Percentiles rank a stretch among this genome's conserved stretches.
Evolutionary conservation across 2,329 filamentous ascomycete genomes (phyloP).

Genomic region (Calonectria montana): DNA sequence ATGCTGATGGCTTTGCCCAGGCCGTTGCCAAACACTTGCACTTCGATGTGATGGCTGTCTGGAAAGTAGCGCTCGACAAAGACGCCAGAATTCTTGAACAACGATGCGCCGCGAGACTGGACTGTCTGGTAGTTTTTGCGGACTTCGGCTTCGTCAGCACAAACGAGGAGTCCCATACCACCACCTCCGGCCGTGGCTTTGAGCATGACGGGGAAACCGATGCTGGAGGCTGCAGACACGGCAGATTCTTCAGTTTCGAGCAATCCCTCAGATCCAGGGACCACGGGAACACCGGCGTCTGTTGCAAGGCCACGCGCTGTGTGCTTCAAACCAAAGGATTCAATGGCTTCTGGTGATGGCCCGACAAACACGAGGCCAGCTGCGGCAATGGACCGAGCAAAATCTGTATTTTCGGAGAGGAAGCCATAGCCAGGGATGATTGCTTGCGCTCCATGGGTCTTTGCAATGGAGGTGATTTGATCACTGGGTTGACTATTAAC

Average conservation of each 20-base stretch:
- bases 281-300: slow-evolving; percentile 54
- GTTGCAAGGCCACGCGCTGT: slow-evolving; percentile 64
- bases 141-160: slow-evolving; percentile 61
- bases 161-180: slow-evolving; percentile 72
- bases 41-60: slow-evolving; percentile 72
- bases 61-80: slow-evolving; percentile 74
- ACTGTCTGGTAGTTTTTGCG: slow-evolving; percentile 64
- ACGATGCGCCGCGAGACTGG: slow-evolving; percentile 63
- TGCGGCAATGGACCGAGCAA: slow-evolving; percentile 62
- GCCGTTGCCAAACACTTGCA: slow-evolving; percentile 75
- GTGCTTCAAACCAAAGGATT: slow-evolving; percentile 64
- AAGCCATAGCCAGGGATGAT: slow-evolving; percentile 56
- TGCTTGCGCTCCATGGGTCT: slow-evolving; percentile 59
- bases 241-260: slow-evolving; percentile 61
- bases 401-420: slow-evolving; percentile 55
- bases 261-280: slow-evolving; percentile 50
- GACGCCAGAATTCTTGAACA: slow-evolving; percentile 71
- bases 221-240: slow-evolving; percentile 48
- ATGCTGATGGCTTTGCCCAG: slow-evolving; percentile 51
- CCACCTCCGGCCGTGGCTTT: slow-evolving; percentile 74
- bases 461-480: slow-evolving; percentile 48
- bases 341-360: slow-evolving; percentile 63
- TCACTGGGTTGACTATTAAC: slow-evolving; percentile 24
- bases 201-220: slow-evolving; percentile 60
- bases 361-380: slow-evolving; percentile 70